Conservation (phyloP, 139 green algal species). For the Marvania coccoides region DNA sequence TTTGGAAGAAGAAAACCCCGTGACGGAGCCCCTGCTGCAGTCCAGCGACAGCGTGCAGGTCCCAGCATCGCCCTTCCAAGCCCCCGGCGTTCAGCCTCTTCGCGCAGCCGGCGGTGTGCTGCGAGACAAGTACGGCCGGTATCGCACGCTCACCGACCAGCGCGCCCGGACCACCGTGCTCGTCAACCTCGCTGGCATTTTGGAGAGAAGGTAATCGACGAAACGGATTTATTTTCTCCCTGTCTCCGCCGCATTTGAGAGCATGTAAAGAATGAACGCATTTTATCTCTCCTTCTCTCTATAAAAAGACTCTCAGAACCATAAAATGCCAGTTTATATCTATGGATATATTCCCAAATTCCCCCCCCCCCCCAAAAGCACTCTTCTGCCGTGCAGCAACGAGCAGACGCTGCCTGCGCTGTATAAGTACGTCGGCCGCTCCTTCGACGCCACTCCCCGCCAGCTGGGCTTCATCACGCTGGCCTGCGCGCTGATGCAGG, state of each 20-base stretch:
- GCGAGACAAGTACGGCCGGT: conserved; percentile 10
- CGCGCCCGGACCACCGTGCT: conserved; percentile 24
- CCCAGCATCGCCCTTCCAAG: too few relatives aligned
- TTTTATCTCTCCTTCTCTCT: too few relatives aligned
- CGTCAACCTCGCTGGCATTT: conserved; percentile 11
- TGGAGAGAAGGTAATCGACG: too few relatives aligned
- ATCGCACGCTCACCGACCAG: conserved; percentile 25
- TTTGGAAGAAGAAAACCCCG: not conserved
- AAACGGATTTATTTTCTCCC: too few relatives aligned
- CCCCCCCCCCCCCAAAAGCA: too few relatives aligned
- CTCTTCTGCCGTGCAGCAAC: too few relatives aligned
- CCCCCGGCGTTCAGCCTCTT: not conserved
- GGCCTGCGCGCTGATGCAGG: conserved; percentile 17
- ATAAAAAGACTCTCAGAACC: too few relatives aligned
- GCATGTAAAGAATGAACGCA: too few relatives aligned
- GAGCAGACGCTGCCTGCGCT: conserved; percentile 26
- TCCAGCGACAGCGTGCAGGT: too few relatives aligned
- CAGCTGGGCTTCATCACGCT: conserved; percentile 26
- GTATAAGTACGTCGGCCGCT: conserved; percentile 16
- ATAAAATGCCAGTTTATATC: too few relatives aligned
- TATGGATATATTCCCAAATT: too few relatives aligned
- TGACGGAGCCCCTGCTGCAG: not conserved
- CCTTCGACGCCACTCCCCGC: conserved; percentile 16
- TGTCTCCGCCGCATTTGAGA: too few relatives aligned
- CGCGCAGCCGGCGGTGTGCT: conserved; percentile 7